Evolutionary conservation across 768 basidiomycete species (phyloP), one percentile per base, ranked within the genome.

Genomic region (Goffeauzyma gilvescens): DNA sequence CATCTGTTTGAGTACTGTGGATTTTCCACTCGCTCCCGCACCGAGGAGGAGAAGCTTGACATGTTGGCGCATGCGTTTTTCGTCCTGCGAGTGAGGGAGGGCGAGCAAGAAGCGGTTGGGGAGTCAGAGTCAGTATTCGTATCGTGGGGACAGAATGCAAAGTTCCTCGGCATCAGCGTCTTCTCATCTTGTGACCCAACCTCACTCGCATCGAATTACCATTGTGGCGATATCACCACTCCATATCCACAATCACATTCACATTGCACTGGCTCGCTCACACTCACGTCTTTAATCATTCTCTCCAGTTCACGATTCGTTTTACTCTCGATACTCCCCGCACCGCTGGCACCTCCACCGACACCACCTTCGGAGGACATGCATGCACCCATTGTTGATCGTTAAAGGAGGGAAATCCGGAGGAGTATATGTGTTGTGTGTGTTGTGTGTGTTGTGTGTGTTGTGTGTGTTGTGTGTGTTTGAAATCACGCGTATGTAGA

Each of bases 1-100:
- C 89, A 95, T 96, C 79, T 96, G 87, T 81, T 87, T 87, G 62
- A 87, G 71, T 55, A 93, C 72, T 7, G 87, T 93, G 5, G 81
- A 83, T 65, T 93, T 95, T 18, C 87, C 87, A 24, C 79, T 82
- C 59, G 90, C 87, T 22, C 87, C 87, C 32, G 87, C 87, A 32
- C 87, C 87, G 28, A 95, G 71, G 20, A 95, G 70, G 38, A 95
- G 69, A 13, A 93, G 78, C 79, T 87, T 66, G 43, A 64, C 55
- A 32, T 62, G 58, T 33, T 54, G 55, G 27, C 74, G 69, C 69
- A 85, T 48, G 65, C 72, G 77, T 26, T 70, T 72, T 66, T 78
- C 84, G 32, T 81, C 78, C 82, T 86, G 52, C 10, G 47, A 37
- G 30, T 25, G 20, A 22, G 32, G 4, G 22, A 14, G 35, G 14